A percentile compares a stretch with the other conserved stretches of the same genome.
phyloP scores from a whole-genome alignment of 2,329 filamentous ascomycete genomes.

The Stemphylium vesicarium region DNA sequence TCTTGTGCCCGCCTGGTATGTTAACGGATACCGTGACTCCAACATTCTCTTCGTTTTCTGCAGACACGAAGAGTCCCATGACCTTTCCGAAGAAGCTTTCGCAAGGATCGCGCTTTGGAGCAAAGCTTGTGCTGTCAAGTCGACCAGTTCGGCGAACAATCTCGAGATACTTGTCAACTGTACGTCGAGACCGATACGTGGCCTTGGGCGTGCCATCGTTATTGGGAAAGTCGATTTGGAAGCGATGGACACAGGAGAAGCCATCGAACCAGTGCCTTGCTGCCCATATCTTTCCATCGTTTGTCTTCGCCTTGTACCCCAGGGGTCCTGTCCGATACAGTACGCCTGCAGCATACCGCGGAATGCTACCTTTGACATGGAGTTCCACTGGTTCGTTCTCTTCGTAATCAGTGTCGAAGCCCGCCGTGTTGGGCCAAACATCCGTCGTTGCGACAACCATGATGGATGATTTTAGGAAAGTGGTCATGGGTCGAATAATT shows the following conservation, averaged over 20 bases:
- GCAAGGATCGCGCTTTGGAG: slow-evolving; percentile 75
- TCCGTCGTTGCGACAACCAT: slow-evolving; percentile 22
- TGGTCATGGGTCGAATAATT: not conserved
- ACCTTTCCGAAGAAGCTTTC: slow-evolving; percentile 74
- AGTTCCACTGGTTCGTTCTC: slow-evolving; percentile 70
- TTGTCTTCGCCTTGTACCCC: slow-evolving; percentile 65
- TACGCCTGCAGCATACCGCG: slow-evolving; percentile 71
- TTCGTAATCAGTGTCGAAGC: slow-evolving; percentile 70
- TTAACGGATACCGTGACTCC: slow-evolving; percentile 71
- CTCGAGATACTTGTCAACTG: slow-evolving; percentile 68
- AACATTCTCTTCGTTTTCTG: slow-evolving; percentile 59
- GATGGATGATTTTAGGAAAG: not conserved
- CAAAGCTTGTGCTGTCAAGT: slow-evolving; percentile 68
- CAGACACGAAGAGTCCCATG: slow-evolving; percentile 64
- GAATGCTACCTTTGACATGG: slow-evolving; percentile 69
- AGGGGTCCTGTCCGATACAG: slow-evolving; percentile 74
- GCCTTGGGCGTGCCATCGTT: slow-evolving; percentile 54
- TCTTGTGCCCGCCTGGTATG: slow-evolving; percentile 59
- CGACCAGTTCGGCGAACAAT: slow-evolving; percentile 66
- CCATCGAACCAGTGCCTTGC: slow-evolving; percentile 84
- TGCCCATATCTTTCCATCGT: slow-evolving; percentile 63
- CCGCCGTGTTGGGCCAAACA: slow-evolving; percentile 40
- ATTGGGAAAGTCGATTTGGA: slow-evolving; percentile 65
- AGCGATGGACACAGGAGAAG: slow-evolving; percentile 73
- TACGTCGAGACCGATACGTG: slow-evolving; percentile 73